These are phyloP conservation scores for Hanseniaspora guilliermondii DNA, from an alignment of 805 yeast genomes.

Conservation along the genomic window DNA sequence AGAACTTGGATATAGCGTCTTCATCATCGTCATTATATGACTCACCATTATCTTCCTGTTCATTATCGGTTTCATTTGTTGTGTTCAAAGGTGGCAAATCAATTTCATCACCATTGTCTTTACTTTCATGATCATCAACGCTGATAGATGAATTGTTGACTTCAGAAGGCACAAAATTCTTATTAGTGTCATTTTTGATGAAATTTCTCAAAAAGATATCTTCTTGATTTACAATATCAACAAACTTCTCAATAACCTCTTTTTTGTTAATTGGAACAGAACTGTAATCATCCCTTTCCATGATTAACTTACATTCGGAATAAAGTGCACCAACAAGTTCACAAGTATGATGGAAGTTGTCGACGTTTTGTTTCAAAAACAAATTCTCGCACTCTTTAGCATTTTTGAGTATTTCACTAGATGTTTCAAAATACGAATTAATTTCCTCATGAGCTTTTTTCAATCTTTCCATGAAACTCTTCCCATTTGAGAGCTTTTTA, in stretches of 20 bases:
- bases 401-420: not conserved
- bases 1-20: slow-evolving; percentile 1
- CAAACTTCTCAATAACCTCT: no score
- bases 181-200: no score
- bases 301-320: no score
- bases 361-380: not conserved
- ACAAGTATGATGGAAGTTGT: not conserved
- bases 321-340: not conserved
- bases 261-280: no score
- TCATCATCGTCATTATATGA: not conserved
- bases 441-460: not conserved
- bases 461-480: not conserved
- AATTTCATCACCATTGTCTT: no score
- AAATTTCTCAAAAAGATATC: no score
- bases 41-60: not conserved
- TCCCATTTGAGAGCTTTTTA: not conserved
- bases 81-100: no score
- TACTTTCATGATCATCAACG: no score
- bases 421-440: not conserved
- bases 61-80: not conserved
- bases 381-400: not conserved
- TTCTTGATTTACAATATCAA: no score
- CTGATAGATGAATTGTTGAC: no score
- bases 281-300: no score
- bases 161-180: no score